Evolutionary conservation across 1,139 yeast genomes (phyloP).

Genomic region (Casaregolazyma lundiana): DNA sequence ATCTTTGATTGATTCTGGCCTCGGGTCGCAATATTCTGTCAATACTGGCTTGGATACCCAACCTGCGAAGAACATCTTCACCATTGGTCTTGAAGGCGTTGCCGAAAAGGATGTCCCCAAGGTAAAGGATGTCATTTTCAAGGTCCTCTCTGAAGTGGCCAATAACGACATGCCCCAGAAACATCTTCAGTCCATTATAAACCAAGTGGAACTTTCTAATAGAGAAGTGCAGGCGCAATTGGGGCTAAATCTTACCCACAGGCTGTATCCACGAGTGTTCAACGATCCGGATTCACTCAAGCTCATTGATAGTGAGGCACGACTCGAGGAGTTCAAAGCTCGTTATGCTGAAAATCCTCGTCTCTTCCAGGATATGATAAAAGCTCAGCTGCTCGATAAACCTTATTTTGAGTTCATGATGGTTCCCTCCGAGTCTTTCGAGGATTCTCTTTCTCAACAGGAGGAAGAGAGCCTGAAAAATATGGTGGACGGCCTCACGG

Average conservation of each 20-base stretch:
- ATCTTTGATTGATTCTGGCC: constrained; percentile 73
- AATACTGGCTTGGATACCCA: constrained; percentile 86
- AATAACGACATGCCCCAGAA: constrained; percentile 47
- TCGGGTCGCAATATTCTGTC: constrained; percentile 82
- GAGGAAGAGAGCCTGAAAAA: constrained; percentile 52
- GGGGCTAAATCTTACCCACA: constrained; percentile 73
- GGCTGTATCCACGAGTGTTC: constrained; percentile 79
- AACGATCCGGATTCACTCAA: constrained; percentile 70
- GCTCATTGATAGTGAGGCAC: constrained; percentile 58
- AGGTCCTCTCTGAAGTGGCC: constrained; percentile 34
- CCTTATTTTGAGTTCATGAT: constrained; percentile 69
- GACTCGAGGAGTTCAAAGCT: constrained; percentile 53
- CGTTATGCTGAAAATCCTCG: constrained; percentile 56
- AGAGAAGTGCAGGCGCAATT: constrained; percentile 88
- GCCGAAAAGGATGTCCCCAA: constrained; percentile 45
- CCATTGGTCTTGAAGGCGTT: constrained; percentile 82
- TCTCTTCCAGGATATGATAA: constrained; percentile 50
- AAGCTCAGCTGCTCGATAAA: constrained; percentile 46
- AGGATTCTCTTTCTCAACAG: constrained; percentile 44
- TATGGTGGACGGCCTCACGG: constrained; percentile 45
- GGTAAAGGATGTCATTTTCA: constrained; percentile 42
- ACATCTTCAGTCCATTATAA: constrained; percentile 77
- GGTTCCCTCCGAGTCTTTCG: constrained; percentile 62
- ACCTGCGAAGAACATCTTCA: constrained; percentile 71
- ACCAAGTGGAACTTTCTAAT: constrained; percentile 78